Percentiles rank a stretch among this genome's conserved stretches.
Evolutionary conservation across 371 early-diverging fungal species (phyloP).

Genomic region (Quaeritorhiza haematococci): DNA sequence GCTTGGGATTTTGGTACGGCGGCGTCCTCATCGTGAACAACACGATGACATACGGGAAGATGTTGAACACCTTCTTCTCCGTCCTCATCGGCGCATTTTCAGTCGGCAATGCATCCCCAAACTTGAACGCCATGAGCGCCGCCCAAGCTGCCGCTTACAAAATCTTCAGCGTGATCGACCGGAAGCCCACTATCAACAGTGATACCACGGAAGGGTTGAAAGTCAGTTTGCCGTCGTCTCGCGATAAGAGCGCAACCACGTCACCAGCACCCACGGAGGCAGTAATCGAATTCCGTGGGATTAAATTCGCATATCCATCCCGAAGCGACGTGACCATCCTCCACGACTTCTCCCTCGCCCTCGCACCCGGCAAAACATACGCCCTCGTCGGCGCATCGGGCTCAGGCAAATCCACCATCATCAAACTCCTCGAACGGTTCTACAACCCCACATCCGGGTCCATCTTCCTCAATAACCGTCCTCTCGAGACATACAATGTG

Average conservation of each 20-base stretch:
- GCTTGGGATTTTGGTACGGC: neutral
- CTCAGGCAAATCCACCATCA: constrained; percentile 54
- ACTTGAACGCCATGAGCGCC: constrained; percentile 50
- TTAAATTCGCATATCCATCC: constrained; percentile 60
- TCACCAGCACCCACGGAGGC: constrained; percentile 42
- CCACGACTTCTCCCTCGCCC: constrained; percentile 41
- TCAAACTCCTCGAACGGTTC: constrained; percentile 76
- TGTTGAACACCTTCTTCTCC: neutral
- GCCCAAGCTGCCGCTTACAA: constrained; percentile 75
- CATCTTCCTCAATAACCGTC: constrained; percentile 48
- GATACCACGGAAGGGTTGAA: constrained; percentile 32
- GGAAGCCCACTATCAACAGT: constrained; percentile 57
- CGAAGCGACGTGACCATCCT: constrained; percentile 53
- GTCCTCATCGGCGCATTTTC: constrained; percentile 24
- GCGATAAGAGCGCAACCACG: constrained; percentile 39
- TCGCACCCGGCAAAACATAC: constrained; percentile 46
- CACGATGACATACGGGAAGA: neutral
- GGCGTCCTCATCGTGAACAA: neutral
- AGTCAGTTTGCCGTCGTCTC: constrained; percentile 4
- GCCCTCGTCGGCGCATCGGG: constrained; percentile 15
- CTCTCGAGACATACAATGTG: no score
- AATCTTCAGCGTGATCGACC: constrained; percentile 65
- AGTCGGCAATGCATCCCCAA: neutral
- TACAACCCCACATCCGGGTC: constrained; percentile 42
- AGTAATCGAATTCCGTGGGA: constrained; percentile 58